Base-by-base conservation (phyloP, 805 yeast species). In the Ogataea methylovora region DNA sequence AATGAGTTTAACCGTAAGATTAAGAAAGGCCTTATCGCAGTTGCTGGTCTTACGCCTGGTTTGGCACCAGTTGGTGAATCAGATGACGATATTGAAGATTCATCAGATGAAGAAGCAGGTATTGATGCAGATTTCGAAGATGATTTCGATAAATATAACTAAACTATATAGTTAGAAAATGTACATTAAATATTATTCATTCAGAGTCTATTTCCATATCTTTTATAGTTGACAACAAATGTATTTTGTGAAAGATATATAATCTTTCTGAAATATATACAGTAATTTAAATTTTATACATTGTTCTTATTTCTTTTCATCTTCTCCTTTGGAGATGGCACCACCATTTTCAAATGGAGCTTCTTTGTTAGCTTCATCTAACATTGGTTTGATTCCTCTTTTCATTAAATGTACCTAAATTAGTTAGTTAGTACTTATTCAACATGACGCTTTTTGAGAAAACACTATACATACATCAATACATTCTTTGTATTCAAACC, bases 401-500 rank as follows among this genome's bases (percentile, higher is more conserved):
- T 73, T 74, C 18, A 79, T 74, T 44, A 87, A 63, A 25, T 76
- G 75, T 2, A 63, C 20, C 47, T 31, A 12, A 18, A n/a, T 33
- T 15, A 26, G 12, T 24, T 5, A 8, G 33, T 21, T 32, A 27
- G 23, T 21, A 8, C 15, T 10, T n/a, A 11, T 5, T 29, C 25
- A 17, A 16, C 17, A n/a, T n/a, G 12, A 15, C n/a, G n/a, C n/a
- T n/a, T n/a, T n/a, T n/a, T n/a, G n/a, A n/a, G n/a, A n/a, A n/a
- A n/a, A n/a, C n/a, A 8, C n/a, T 13, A 17, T n/a, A 58, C 68
- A 38, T 43, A 72, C 73, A 46, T 85, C 80, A 20, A 92, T 79
- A 61, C 98, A 92, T n/a, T 77, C 78, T 47, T 84, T 84, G 58
- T 92, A 92, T 35, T 76, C 79, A 38, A 74, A 73, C 96, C 97